phyloP scores from a whole-genome alignment of 768 basidiomycete genomes.

The Pisolithus tinctorius region DNA sequence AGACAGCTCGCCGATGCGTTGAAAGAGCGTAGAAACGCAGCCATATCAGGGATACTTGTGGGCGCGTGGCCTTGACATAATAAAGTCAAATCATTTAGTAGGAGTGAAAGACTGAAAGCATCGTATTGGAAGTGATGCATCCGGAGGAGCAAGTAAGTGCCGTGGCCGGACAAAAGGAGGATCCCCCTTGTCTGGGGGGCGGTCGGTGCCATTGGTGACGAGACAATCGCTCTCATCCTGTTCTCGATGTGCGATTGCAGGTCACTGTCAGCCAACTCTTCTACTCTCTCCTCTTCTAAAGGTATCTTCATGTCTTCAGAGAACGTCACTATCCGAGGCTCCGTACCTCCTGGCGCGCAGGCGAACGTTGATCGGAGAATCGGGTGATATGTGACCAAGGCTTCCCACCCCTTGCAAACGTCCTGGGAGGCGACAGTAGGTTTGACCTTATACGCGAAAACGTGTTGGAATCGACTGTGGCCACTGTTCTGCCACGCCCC shows the following conservation, averaged over 20 bases:
- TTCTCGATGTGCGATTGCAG: slow-evolving; percentile 3
- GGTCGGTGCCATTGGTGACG: slow-evolving; percentile 14
- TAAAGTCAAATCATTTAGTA: slow-evolving; percentile 33
- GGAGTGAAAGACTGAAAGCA: slow-evolving; percentile 37
- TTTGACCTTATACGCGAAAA: slow-evolving; percentile 34
- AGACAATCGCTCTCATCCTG: slow-evolving; percentile 19
- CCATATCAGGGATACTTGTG: slow-evolving; percentile 17
- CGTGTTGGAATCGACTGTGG: slow-evolving; percentile 37
- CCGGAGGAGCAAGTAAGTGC: slow-evolving; percentile 22
- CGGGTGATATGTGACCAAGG: slow-evolving; percentile 28
- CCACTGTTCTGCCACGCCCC: slow-evolving; percentile 39
- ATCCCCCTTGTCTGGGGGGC: slow-evolving; percentile 17
- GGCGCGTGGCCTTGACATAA: slow-evolving; percentile 27
- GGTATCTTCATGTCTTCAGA: slow-evolving; percentile 6
- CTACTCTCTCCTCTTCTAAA: slow-evolving; percentile 6
- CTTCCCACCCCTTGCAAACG: slow-evolving; percentile 32
- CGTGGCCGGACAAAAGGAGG: slow-evolving; percentile 9
- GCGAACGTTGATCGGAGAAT: slow-evolving; percentile 40
- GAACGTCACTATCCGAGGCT: slow-evolving; percentile 22
- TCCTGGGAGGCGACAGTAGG: slow-evolving; percentile 20
- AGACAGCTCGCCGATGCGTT: slow-evolving; percentile 14
- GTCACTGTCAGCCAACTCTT: slow-evolving; percentile 6
- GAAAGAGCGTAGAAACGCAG: slow-evolving; percentile 23
- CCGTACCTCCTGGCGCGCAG: slow-evolving; percentile 7
- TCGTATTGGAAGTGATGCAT: slow-evolving; percentile 48